Percentiles rank a stretch among this genome's conserved stretches.
Conservation (phyloP, 2,329 filamentous ascomycete species). For the Cytospora leucostoma region DNA sequence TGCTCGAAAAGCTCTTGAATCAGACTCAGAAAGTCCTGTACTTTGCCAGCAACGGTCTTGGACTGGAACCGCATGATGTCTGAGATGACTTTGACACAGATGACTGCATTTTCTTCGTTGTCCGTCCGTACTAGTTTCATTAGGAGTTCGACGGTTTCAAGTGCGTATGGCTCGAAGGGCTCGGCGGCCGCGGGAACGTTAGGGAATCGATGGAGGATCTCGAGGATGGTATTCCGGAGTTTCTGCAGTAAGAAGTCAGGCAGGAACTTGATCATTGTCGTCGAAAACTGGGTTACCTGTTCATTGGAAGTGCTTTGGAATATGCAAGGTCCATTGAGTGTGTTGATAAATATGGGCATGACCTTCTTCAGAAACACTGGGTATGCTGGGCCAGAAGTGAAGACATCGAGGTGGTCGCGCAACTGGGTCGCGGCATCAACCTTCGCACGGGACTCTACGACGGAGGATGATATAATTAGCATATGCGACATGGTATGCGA, state of each 20-base stretch:
- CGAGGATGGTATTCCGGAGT: conserved; percentile 88
- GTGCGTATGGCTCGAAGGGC: conserved; percentile 83
- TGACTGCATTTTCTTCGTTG: conserved; percentile 98
- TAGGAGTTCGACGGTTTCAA: conserved; percentile 85
- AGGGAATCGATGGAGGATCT: conserved; percentile 86
- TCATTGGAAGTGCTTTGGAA: conserved; percentile 90
- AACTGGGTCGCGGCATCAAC: conserved; percentile 81
- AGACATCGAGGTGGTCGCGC: conserved; percentile 89
- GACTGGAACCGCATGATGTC: conserved; percentile 93
- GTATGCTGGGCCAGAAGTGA: conserved; percentile 77
- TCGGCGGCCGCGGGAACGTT: conserved; percentile 72
- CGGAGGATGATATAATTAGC: conserved; percentile 23
- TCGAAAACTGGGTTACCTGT: conserved; percentile 60
- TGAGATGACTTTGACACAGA: conserved; percentile 97
- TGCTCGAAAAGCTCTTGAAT: conserved; percentile 96
- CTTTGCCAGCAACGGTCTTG: conserved; percentile 74
- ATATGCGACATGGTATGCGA: conserved; percentile 3
- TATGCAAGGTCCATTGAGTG: conserved; percentile 81
- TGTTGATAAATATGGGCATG: conserved; percentile 85
- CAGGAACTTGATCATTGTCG: not conserved
- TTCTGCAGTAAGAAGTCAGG: conserved; percentile 55
- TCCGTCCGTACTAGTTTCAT: conserved; percentile 87
- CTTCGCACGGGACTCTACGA: conserved; percentile 75
- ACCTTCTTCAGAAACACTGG: conserved; percentile 79
- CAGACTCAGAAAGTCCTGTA: conserved; percentile 85